Evolutionary conservation across 345 rosid genomes (phyloP).

Genomic region (Laguncularia racemosa): DNA sequence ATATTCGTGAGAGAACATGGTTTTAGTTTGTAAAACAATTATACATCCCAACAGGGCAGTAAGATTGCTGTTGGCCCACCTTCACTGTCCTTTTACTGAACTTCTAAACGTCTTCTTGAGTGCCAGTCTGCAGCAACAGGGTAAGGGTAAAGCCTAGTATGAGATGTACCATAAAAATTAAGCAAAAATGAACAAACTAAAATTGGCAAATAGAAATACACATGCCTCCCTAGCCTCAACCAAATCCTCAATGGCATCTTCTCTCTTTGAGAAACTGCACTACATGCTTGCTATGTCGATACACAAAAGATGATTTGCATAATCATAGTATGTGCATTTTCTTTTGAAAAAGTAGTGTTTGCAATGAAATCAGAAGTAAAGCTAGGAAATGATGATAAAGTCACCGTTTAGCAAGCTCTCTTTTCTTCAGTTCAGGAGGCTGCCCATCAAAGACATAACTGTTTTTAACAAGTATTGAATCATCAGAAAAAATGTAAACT

Average conservation of each 20-base stretch:
- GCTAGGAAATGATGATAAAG: not conserved
- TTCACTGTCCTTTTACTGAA: slow-evolving; percentile 89
- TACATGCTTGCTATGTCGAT: not conserved
- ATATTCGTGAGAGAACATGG: too few relatives aligned
- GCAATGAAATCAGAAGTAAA: not conserved
- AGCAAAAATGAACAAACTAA: not conserved
- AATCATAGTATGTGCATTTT: not conserved
- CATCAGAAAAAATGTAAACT: too few relatives aligned
- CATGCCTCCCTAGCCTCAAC: slow-evolving; percentile 60
- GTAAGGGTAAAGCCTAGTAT: not conserved
- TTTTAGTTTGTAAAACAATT: too few relatives aligned
- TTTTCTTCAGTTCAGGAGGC: slow-evolving; percentile 85
- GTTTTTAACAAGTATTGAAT: slow-evolving; percentile 6
- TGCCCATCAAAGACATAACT: slow-evolving; percentile 88
- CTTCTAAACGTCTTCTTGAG: slow-evolving; percentile 85
- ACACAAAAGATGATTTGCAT: not conserved
- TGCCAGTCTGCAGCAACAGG: slow-evolving; percentile 44
- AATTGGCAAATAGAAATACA: not conserved
- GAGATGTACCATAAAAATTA: not conserved
- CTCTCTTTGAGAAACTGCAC: slow-evolving; percentile 71
- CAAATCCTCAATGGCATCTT: slow-evolving; percentile 67
- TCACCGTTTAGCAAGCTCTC: slow-evolving; percentile 86
- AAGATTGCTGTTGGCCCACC: slow-evolving; percentile 23
- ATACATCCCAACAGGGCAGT: too few relatives aligned
- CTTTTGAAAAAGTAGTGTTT: too few relatives aligned